Conservation (phyloP, 202 grass and related monocot genomes). For the Hordeum pubiflorum region DNA sequence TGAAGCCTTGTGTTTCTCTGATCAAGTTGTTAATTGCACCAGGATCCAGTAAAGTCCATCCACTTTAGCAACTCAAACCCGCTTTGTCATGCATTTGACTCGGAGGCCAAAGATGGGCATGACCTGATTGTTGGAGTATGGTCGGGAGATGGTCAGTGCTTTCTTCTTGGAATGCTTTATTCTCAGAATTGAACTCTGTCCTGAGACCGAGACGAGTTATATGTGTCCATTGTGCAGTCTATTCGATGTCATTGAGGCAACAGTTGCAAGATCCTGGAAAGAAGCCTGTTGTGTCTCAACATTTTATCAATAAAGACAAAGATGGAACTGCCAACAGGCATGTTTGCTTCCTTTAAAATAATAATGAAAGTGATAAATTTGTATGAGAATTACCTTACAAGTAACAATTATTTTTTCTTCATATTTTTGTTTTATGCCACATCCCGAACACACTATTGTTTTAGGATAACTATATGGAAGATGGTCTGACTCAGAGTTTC, state of each 20-base stretch:
- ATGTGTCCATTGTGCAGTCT: conserved; percentile 48
- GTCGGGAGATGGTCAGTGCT: conserved; percentile 69
- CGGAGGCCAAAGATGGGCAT: conserved; percentile 81
- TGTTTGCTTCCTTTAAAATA: conserved; percentile 24
- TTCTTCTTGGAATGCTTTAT: conserved; percentile 11
- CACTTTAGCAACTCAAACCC: conserved; percentile 84
- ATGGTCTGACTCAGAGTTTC: background rate
- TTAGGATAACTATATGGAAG: background rate
- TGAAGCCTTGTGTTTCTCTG: conserved; percentile 9
- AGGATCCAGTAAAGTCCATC: conserved; percentile 86
- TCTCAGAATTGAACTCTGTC: conserved; percentile 2
- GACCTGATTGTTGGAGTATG: conserved; percentile 77
- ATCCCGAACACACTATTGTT: background rate
- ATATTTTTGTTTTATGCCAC: background rate
- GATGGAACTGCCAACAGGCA: conserved; percentile 74
- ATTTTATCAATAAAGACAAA: conserved; percentile 76
- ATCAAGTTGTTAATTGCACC: conserved; percentile 19
- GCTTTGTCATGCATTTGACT: conserved; percentile 87
- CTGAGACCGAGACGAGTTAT: background rate
- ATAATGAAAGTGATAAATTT: background rate
- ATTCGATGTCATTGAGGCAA: conserved; percentile 88
- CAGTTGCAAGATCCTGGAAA: conserved; percentile 90
- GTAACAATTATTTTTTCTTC: background rate
- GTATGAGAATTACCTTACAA: background rate
- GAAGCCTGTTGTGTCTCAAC: conserved; percentile 67